Conservation (phyloP, 2,329 filamentous ascomycete species). For the Fusarium marasasianum region DNA sequence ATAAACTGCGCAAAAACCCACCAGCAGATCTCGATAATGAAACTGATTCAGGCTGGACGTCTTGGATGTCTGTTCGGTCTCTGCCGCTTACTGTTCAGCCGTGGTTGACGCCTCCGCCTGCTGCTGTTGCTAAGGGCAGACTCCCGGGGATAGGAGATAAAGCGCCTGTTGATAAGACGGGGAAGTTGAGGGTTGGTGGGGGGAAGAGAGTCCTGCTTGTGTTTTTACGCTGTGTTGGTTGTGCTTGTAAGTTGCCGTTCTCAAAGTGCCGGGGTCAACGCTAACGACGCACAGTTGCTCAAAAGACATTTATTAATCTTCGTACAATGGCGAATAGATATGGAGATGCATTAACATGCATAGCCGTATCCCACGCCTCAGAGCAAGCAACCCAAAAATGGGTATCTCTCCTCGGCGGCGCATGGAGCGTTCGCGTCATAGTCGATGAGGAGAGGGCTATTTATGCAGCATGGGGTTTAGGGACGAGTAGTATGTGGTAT, state of each 20-base stretch:
- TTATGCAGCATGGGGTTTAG: slow-evolving; percentile 69
- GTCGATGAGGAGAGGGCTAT: slow-evolving; percentile 65
- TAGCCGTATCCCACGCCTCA: slow-evolving; percentile 69
- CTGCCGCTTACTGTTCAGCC: slow-evolving; percentile 63
- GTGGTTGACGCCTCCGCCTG: slow-evolving; percentile 62
- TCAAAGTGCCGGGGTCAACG: neutral
- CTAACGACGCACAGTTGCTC: slow-evolving; percentile 54
- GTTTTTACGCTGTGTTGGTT: slow-evolving; percentile 65
- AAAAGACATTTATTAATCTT: slow-evolving; percentile 66
- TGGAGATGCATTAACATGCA: slow-evolving; percentile 59
- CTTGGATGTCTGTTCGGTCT: slow-evolving; percentile 61
- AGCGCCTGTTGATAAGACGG: slow-evolving; percentile 58
- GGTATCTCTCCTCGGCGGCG: slow-evolving; percentile 65
- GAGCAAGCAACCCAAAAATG: slow-evolving; percentile 64
- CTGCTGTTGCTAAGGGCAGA: slow-evolving; percentile 57
- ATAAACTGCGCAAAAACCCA: slow-evolving; percentile 47
- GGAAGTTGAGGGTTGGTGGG: slow-evolving; percentile 55
- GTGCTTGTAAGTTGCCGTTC: slow-evolving; percentile 57
- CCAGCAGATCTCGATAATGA: slow-evolving; percentile 43
- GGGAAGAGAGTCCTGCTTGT: slow-evolving; percentile 59
- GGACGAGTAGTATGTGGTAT: slow-evolving; percentile 60
- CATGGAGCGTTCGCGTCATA: slow-evolving; percentile 65
- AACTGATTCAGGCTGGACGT: slow-evolving; percentile 49
- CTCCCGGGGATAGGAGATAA: slow-evolving; percentile 59
- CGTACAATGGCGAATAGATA: slow-evolving; percentile 64